Percentiles rank a stretch among this genome's conserved stretches.
Evolutionary conservation across 169 alveolate genomes (phyloP).

Genomic region (Plasmodium vinckei): DNA sequence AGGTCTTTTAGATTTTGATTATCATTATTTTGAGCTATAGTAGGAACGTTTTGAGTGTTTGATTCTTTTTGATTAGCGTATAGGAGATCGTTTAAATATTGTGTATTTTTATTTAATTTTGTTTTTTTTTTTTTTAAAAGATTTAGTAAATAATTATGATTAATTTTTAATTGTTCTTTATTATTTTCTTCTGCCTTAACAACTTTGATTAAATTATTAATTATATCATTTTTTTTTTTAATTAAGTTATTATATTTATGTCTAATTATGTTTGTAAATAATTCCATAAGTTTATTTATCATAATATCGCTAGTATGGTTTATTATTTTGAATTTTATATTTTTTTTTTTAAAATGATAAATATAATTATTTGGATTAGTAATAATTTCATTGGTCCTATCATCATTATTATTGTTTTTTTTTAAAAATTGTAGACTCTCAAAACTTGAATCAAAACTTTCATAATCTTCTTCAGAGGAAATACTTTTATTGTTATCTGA

Average conservation of each 20-base stretch:
- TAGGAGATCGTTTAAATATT: slow-evolving; percentile 30
- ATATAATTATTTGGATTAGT: neutral
- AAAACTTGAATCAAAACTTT: slow-evolving; percentile 52
- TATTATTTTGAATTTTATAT: slow-evolving; percentile 17
- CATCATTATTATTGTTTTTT: slow-evolving; percentile 12
- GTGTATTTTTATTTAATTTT: slow-evolving; percentile 25
- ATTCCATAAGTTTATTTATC: slow-evolving; percentile 36
- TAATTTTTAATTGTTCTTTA: slow-evolving; percentile 39
- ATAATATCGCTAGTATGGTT: slow-evolving; percentile 20
- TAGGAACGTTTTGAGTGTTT: neutral
- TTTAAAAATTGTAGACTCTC: slow-evolving; percentile 25
- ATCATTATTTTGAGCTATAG: neutral
- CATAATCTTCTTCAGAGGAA: slow-evolving; percentile 24
- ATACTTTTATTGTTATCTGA: slow-evolving; percentile 27
- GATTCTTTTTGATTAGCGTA: slow-evolving; percentile 17
- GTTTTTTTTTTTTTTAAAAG: slow-evolving; percentile 58
- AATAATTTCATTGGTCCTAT: neutral
- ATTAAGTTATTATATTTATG: slow-evolving; percentile 28
- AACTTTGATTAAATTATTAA: slow-evolving; percentile 55
- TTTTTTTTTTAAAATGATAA: slow-evolving; percentile 12
- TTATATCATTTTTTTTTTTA: slow-evolving; percentile 30
- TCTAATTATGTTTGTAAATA: slow-evolving; percentile 31
- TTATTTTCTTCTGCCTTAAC: slow-evolving; percentile 56
- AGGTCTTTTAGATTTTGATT: neutral
- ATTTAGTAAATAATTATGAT: slow-evolving; percentile 30